Evolutionary conservation across 805 yeast species (phyloP), one percentile per base, ranked within the genome.

Genomic region (Starmerella floris): DNA sequence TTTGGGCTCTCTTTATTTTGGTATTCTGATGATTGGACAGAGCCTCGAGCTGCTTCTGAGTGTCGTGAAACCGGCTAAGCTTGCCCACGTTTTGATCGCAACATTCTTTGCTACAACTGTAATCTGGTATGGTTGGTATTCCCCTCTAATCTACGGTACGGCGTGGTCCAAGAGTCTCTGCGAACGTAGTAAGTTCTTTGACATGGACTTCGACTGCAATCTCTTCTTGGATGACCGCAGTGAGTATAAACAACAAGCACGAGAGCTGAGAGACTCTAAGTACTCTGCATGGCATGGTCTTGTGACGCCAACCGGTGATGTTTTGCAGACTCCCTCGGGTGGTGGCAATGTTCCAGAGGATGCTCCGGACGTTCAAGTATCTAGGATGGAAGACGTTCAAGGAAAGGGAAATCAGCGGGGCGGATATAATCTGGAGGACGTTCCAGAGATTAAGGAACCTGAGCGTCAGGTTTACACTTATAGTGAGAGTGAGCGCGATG

Each of bases 161-260:
- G 72, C 74, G 41, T 88, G 97, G 96, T 80, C 94, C 37, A 70
- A 70, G 54, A 60, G 58, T 23, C 61, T 69, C 46, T 91, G 98
- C 64, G 63, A 67, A 45, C 64, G 68, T 35, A 66, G 87, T 35
- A 74, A 75, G 63, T 60, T 74, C 52, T 50, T 81, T 26, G 68
- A 73, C 31, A 91, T 97, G 98, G 98, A 91, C 68, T 91, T 77
- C 58, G 80, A 79, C 56, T 91, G 99, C 65, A 66, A 64, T 47
- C 53, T 67, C 13, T 84, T 73, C 57, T 55, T 61, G 30, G 62
- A 56, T 17, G 43, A 50, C 19, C 43, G 37, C 16, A 51, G 42
- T 13, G 59, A 53, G 13, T 64, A 62, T 49, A 43, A 41, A 26
- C 43, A 38, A 21, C 54, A 51, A 31, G 48, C 33, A 17, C 35